phyloP scores from a whole-genome alignment of 2,329 filamentous ascomycete genomes.

The Colletotrichum liaoningense region DNA sequence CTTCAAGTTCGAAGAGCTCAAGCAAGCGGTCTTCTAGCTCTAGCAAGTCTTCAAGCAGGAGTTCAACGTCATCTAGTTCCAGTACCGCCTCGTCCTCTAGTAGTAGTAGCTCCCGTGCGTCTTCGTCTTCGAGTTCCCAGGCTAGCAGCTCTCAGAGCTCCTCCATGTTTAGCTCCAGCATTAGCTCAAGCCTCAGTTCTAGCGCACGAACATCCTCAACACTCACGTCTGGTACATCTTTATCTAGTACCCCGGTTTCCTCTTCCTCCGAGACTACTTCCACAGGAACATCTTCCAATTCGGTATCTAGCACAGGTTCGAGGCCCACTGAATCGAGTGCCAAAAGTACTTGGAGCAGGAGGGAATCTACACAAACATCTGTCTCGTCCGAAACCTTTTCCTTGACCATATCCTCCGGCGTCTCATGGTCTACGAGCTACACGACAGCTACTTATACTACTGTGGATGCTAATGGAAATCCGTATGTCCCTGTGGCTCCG shows the following conservation, averaged over 20 bases:
- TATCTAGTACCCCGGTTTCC: neutral
- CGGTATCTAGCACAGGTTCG: neutral
- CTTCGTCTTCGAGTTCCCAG: neutral
- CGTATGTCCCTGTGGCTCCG: slow-evolving; percentile 5
- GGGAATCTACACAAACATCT: slow-evolving; percentile 7
- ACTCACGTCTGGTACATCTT: neutral
- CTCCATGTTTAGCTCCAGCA: neutral
- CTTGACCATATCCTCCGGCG: slow-evolving; percentile 5
- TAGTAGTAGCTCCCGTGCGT: neutral
- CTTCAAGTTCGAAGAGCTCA: neutral
- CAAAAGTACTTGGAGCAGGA: neutral
- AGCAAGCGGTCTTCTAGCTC: neutral
- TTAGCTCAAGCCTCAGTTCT: neutral
- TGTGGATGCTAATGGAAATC: slow-evolving; percentile 1
- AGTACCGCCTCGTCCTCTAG: neutral
- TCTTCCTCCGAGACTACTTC: neutral
- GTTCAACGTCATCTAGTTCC: neutral
- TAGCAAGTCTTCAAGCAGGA: neutral
- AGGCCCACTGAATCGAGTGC: neutral
- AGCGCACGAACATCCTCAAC: neutral
- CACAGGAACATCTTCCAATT: neutral
- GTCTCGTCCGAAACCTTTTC: neutral
- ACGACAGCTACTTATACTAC: slow-evolving; percentile 2
- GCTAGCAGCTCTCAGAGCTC: neutral
- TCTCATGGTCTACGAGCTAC: slow-evolving; percentile 7